phyloP scores from a whole-genome alignment of 1,139 yeast genomes.

The Lodderomyces metapsilosis region DNA sequence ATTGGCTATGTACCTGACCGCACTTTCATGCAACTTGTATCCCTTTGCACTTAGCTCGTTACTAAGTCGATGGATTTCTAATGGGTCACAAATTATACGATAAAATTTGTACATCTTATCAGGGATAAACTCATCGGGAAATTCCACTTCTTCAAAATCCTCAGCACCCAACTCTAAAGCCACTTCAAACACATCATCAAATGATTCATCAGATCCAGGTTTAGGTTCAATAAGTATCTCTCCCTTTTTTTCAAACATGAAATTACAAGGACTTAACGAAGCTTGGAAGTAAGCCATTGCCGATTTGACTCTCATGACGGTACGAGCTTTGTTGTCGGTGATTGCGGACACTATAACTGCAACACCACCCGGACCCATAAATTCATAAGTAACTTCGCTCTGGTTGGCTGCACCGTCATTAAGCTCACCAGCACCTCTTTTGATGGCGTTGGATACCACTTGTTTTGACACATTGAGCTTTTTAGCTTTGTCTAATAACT shows the following conservation, averaged over 20 bases:
- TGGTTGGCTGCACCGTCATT: constrained; percentile 31
- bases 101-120: constrained; percentile 35
- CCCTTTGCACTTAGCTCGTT: constrained; percentile 52
- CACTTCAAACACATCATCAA: constrained; percentile 68
- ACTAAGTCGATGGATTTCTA: constrained; percentile 61
- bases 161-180: constrained; percentile 83
- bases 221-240: constrained; percentile 52
- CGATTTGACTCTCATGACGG: constrained; percentile 72
- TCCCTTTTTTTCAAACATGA: constrained; percentile 76
- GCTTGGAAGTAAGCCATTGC: constrained; percentile 74
- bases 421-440: constrained; percentile 70
- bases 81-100: constrained; percentile 55
- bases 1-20: constrained; percentile 65
- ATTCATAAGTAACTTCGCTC: constrained; percentile 69
- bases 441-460: constrained; percentile 82
- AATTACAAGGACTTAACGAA: constrained; percentile 72
- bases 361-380: constrained; percentile 89
- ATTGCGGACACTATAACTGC: constrained; percentile 80
- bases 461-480: constrained; percentile 78
- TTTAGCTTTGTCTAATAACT: constrained; percentile 77
- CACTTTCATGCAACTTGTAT: constrained; percentile 66
- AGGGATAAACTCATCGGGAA: constrained; percentile 33
- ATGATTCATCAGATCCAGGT: constrained; percentile 35
- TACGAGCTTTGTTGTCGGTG: constrained; percentile 85
- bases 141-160: constrained; percentile 61